Conservation (phyloP, 768 basidiomycete genomes). For the Tricholoma saponaceum region DNA sequence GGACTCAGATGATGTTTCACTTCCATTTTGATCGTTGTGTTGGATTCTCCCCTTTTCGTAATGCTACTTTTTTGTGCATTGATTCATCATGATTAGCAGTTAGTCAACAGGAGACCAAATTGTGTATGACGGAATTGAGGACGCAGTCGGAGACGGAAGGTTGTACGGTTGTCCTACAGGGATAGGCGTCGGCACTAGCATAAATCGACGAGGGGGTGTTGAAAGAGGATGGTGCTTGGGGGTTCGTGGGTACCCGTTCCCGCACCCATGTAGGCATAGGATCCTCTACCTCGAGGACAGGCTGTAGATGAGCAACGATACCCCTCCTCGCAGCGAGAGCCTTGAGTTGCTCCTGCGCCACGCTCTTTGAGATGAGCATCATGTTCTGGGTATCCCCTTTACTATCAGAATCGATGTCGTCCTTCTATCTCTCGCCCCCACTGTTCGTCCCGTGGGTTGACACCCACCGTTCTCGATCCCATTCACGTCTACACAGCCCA, state of each 20-base stretch:
- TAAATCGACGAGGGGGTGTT: conserved; percentile 8
- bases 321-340: conserved; percentile 49
- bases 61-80: too few species aligned
- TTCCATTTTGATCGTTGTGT: too few species aligned
- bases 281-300: conserved; percentile 9
- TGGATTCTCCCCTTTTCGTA: too few species aligned
- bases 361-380: conserved; percentile 59
- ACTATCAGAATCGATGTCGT: conserved; percentile 54
- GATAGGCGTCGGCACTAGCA: conserved; percentile 43
- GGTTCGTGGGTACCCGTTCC: too few species aligned
- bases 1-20: too few species aligned
- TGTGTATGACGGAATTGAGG: conserved; percentile 86
- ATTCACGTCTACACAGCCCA: too few species aligned
- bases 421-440: conserved; percentile 64
- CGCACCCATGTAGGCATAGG: conserved; percentile 21
- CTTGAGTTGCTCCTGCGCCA: conserved; percentile 64
- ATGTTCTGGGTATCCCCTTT: conserved; percentile 36
- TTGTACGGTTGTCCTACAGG: conserved; percentile 68
- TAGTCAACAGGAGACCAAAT: too few species aligned
- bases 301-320: conserved; percentile 20
- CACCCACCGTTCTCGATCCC: conserved; percentile 35
- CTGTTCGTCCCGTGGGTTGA: conserved; percentile 62
- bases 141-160: conserved; percentile 59
- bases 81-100: too few species aligned
- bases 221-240: too few species aligned